phyloP scores from a whole-genome alignment of 257 asterid genomes.

The Salvia splendens region DNA sequence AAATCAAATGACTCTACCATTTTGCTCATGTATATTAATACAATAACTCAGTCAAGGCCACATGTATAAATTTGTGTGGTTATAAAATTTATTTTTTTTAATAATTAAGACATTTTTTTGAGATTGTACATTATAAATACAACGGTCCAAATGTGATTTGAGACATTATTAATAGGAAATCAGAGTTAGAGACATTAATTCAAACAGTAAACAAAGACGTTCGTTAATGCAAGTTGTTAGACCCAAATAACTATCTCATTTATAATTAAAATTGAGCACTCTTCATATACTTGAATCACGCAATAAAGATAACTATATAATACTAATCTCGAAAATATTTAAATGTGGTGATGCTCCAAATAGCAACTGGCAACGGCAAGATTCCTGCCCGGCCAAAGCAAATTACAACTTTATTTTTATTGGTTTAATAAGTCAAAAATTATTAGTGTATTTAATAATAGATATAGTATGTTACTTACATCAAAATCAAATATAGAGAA shows the following conservation, averaged over 20 bases:
- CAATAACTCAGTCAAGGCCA: too few species aligned
- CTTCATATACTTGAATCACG: background rate
- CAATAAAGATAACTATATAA: background rate
- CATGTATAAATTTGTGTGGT: too few species aligned
- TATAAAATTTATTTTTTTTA: too few species aligned
- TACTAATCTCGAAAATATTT: background rate
- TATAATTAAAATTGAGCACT: too few species aligned
- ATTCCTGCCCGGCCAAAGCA: conserved; percentile 4
- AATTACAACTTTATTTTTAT: background rate
- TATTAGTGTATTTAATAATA: background rate
- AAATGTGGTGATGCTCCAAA: conserved; percentile 18
- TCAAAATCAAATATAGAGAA: background rate
- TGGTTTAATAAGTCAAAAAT: background rate
- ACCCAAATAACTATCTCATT: background rate
- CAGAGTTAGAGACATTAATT: background rate
- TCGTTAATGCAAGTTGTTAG: background rate
- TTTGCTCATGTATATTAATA: too few species aligned
- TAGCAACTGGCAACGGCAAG: conserved; percentile 15
- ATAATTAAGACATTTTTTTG: too few species aligned
- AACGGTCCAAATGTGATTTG: too few species aligned
- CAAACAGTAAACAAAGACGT: background rate
- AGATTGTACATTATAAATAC: too few species aligned
- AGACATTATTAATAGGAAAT: too few species aligned
- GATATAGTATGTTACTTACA: background rate
- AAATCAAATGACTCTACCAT: too few species aligned